Conservation (phyloP, 2,329 filamentous ascomycete species). For the Cladophialophora chaetospira region DNA sequence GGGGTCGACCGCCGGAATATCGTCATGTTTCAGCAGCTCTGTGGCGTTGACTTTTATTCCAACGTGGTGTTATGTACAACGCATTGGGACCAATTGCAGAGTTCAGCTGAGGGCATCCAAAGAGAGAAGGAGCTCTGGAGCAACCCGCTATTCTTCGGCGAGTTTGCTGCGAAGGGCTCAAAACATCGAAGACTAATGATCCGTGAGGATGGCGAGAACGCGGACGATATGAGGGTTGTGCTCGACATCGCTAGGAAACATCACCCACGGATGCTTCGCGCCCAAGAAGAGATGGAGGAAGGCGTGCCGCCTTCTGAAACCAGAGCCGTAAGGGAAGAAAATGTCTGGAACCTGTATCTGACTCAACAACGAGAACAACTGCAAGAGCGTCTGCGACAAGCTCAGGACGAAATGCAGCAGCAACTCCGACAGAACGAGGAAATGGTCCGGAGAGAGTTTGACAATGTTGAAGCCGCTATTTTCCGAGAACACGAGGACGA, state of each 20-base stretch:
- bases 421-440: neutral
- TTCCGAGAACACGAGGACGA: neutral
- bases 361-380: neutral
- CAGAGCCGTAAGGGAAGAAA: neutral
- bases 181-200: neutral
- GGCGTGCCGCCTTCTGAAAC: neutral
- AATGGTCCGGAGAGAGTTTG: neutral
- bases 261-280: neutral
- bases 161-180: neutral
- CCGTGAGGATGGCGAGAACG: neutral
- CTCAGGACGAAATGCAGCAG: neutral
- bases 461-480: neutral
- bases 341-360: neutral
- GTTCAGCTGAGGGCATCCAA: neutral
- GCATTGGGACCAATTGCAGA: conserved; percentile 13
- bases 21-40: conserved; percentile 23
- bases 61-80: conserved; percentile 20
- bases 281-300: conserved; percentile 3
- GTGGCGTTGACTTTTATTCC: conserved; percentile 5
- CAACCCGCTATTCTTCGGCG: neutral
- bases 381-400: neutral
- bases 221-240: neutral
- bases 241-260: conserved; percentile 5
- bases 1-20: conserved; percentile 16
- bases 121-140: neutral